phyloP scores from a whole-genome alignment of 2,329 filamentous ascomycete species.

The Verticillium nubilum region DNA sequence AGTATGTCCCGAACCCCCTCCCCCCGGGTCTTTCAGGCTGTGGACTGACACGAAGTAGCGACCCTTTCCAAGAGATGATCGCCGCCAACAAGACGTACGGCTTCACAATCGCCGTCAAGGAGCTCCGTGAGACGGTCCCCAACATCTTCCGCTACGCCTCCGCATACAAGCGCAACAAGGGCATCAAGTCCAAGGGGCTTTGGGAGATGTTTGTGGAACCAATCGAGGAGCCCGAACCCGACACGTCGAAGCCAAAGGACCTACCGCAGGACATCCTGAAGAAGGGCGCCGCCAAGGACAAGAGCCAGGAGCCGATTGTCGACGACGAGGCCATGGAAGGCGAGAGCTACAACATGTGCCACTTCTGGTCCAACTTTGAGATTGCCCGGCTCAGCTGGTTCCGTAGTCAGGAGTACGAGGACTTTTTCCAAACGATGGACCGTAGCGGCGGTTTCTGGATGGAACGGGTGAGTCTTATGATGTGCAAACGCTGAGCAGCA shows the following conservation, averaged over 20 bases:
- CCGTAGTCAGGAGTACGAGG: constrained; percentile 93
- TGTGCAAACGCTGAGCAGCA: neutral
- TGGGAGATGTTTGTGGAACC: constrained; percentile 99
- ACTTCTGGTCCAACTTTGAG: constrained; percentile 99
- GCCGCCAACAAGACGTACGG: constrained; percentile 95
- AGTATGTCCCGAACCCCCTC: constrained; percentile 59
- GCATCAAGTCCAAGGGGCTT: constrained; percentile 81
- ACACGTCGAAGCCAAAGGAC: constrained; percentile 53
- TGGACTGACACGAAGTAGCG: constrained; percentile 43
- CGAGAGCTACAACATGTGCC: constrained; percentile 99
- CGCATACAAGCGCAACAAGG: constrained; percentile 90
- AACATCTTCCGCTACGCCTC: constrained; percentile 99
- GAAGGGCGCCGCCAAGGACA: constrained; percentile 64
- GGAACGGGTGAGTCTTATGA: constrained; percentile 66
- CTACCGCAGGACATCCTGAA: constrained; percentile 78
- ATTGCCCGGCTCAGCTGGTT: constrained; percentile 95
- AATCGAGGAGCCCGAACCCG: constrained; percentile 55
- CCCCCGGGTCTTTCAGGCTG: neutral
- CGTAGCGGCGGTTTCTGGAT: constrained; percentile 98
- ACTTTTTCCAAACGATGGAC: constrained; percentile 99
- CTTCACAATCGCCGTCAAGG: constrained; percentile 98
- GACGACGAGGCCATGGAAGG: constrained; percentile 94
- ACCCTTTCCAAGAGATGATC: constrained; percentile 94
- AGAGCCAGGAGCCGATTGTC: constrained; percentile 68
- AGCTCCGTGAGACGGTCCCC: constrained; percentile 93